A percentile compares a stretch with the other conserved stretches of the same genome.
These are phyloP conservation scores for Simplicillium aogashimaense DNA, from an alignment of 2,329 filamentous ascomycete species.

Conservation along the genomic window DNA sequence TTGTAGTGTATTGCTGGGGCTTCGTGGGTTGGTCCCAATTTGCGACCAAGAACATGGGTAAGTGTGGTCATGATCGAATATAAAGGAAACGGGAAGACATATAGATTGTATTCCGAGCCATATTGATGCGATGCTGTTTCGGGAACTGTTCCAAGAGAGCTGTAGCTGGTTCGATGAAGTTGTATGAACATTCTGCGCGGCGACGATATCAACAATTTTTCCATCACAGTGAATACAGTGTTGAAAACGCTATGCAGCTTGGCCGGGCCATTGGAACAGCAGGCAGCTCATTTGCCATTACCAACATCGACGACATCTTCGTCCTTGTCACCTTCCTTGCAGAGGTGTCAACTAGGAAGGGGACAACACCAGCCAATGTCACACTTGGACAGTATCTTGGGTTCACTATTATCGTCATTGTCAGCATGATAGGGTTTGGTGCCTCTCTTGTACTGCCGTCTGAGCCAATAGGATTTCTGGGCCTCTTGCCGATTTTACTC, in stretches of 20 bases:
- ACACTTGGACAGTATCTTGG: conserved; percentile 18
- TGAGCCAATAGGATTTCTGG: conserved; percentile 24
- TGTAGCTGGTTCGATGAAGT: no score
- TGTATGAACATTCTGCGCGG: no score
- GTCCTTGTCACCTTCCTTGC: conserved; percentile 25
- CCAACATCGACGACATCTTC: conserved; percentile 26
- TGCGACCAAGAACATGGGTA: no score
- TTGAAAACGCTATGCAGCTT: conserved; percentile 8
- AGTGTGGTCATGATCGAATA: no score
- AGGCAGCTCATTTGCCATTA: conserved; percentile 17
- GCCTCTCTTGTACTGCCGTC: conserved; percentile 18
- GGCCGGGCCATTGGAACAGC: conserved; percentile 15
- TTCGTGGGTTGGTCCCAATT: no score
- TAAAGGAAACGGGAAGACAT: no score
- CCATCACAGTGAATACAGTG: no score
- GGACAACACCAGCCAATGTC: conserved; percentile 13
- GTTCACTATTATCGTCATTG: conserved; percentile 20
- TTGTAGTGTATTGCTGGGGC: no score
- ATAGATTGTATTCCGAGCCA: no score
- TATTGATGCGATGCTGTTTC: no score
- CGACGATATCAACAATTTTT: no score
- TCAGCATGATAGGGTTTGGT: conserved; percentile 24
- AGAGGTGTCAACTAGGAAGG: conserved; percentile 16
- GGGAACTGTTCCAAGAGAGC: no score
- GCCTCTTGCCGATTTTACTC: conserved; percentile 20